These are phyloP conservation scores for Didymella glomerata DNA, from an alignment of 2,329 filamentous ascomycete genomes.

Conservation along the genomic window DNA sequence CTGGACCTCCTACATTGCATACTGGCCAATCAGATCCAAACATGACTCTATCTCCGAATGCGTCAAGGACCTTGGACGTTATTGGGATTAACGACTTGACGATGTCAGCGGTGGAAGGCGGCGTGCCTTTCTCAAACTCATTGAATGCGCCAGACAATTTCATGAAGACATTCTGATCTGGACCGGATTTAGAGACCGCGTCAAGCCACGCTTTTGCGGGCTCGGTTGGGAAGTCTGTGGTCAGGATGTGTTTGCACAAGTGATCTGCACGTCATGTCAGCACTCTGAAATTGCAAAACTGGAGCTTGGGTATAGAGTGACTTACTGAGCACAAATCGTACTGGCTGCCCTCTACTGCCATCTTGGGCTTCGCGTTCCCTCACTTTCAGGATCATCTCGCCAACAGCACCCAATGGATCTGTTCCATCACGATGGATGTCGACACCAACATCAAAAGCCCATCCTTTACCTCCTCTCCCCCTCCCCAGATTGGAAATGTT, in stretches of 20 bases:
- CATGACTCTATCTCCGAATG: conserved; percentile 79
- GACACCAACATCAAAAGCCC: conserved; percentile 83
- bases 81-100: conserved; percentile 34
- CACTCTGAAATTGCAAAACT: background rate
- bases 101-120: conserved; percentile 13
- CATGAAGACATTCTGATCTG: conserved; percentile 75
- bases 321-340: conserved; percentile 75
- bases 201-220: conserved; percentile 73
- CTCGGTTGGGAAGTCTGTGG: conserved; percentile 55
- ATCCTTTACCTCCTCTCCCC: conserved; percentile 68
- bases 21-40: conserved; percentile 96
- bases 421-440: conserved; percentile 80
- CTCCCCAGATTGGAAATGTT: conserved; percentile 68
- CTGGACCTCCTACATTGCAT: conserved; percentile 73
- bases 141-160: conserved; percentile 90
- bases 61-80: conserved; percentile 63
- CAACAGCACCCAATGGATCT: conserved; percentile 59
- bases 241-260: conserved; percentile 86
- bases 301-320: conserved; percentile 23
- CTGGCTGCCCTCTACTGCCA: conserved; percentile 62
- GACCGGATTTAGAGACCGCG: conserved; percentile 72
- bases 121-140: conserved; percentile 69
- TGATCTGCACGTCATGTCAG: conserved; percentile 68
- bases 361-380: conserved; percentile 55
- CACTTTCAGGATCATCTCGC: conserved; percentile 57